These are phyloP conservation scores for Leccinum pachyderme DNA, from an alignment of 1,284 basidiomycete genomes.

Conservation along the genomic window DNA sequence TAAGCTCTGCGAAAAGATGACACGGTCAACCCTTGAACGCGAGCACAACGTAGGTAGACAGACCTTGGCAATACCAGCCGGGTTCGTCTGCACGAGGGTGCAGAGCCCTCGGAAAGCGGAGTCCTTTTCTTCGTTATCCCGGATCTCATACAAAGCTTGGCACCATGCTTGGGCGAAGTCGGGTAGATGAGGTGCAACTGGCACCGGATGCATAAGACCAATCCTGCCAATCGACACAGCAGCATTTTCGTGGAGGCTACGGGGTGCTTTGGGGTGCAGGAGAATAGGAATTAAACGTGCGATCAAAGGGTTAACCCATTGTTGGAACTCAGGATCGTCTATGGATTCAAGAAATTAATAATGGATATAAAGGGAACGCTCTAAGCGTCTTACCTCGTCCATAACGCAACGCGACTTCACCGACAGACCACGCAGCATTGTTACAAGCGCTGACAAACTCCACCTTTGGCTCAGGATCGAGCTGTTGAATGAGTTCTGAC, in stretches of 20 bases:
- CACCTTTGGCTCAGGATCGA: constrained; percentile 86
- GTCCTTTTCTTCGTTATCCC: constrained; percentile 99
- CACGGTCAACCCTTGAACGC: constrained; percentile 9
- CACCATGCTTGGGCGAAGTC: constrained; percentile 97
- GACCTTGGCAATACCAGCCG: constrained; percentile 85
- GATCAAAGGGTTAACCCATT: constrained; percentile 87
- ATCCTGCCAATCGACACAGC: constrained; percentile 99
- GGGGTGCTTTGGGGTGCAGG: constrained; percentile 86
- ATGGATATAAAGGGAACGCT: background rate
- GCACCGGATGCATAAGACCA: constrained; percentile 85
- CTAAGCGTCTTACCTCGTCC: constrained; percentile 57
- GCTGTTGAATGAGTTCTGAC: constrained; percentile 86
- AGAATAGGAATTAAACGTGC: constrained; percentile 90
- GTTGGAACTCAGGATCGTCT: constrained; percentile 83
- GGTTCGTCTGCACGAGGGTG: constrained; percentile 93
- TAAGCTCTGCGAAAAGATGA: constrained; percentile 58
- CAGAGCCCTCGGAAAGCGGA: constrained; percentile 99
- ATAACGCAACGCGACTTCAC: constrained; percentile 91
- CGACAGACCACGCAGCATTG: constrained; percentile 99
- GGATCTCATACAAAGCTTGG: constrained; percentile 95
- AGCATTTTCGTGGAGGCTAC: constrained; percentile 95
- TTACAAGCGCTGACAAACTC: constrained; percentile 97
- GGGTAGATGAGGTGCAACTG: constrained; percentile 88
- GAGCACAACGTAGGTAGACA: constrained; percentile 21
- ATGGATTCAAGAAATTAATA: constrained; percentile 8